Evolutionary conservation across 345 rosid genomes (phyloP), one percentile per base, ranked within the genome.

Genomic region (Euphorbia lathyris): DNA sequence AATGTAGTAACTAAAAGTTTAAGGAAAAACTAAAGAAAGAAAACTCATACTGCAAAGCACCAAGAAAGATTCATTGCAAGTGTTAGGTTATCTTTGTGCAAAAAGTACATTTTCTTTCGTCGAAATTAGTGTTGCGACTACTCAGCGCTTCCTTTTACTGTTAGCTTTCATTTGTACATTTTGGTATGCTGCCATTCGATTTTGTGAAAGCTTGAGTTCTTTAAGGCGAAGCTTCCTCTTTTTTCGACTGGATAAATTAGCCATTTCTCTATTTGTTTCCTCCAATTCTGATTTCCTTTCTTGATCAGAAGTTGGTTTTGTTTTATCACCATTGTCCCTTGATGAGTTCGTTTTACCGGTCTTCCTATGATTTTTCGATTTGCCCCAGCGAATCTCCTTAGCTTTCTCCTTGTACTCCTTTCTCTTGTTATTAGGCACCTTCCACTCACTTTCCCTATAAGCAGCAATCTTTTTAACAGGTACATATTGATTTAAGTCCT

Each of bases 381-480:
- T 80, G 36, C 70, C 79, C 27, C 43, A 62, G 55, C 68, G 74
- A 72, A 78, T 74, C 76, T 89, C 91, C 77, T 52, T 83, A 38
- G 20, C 74, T 86, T 68, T 85, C 75, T 67, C 65, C 76, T 89
- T 90, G 56, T 77, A 75, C 78, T 86, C 85, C 67, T 73, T 52
- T n/a, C 85, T 79, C 86, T 79, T 80, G 34, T 63, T 70, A 25
- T 66, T 58, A 4, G 81, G 88, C 43, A 91, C 89, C 78, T 90
- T 91, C 95, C 95, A 94, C 70, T 91, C 97, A 56, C 78, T 78
- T 56, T 91, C 96, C 42, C 68, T 66, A 75, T 84, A 94, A 50
- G 97, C 89, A 55, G 93, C 95, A 73, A 94, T 78, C 79, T 84
- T 87, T 80, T 94, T 91, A 78, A 94, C 72, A 17, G 97, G 85